Base-by-base conservation (phyloP, 768 basidiomycete genomes). In the Termitomyces sp. region DNA sequence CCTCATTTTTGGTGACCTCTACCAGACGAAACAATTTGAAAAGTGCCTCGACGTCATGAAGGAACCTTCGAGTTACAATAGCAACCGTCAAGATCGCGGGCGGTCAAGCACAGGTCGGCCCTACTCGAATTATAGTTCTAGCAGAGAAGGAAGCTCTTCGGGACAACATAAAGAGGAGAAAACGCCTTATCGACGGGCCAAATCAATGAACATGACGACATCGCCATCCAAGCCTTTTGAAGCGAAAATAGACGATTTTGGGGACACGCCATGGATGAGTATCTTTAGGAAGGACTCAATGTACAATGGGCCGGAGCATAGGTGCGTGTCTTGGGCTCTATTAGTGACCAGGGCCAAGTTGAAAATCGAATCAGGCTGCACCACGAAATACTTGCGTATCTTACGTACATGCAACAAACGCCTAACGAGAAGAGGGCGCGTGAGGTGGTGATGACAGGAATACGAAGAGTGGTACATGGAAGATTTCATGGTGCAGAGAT, bases 381-480 rank as follows among this genome's bases (percentile, higher is more conserved):
- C 61, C 68, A 77, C 46, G 87, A 89, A 67, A 82, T 87, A 50
- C 65, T 75, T 5, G 80, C 84, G 3, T 88, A 78, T 63, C 73
- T 74, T 26, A 57, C 65, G 22, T 87, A 80, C 63, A 74, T 85
- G 54, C 69, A 74, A 22, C 81, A 84, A 0, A 83, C 81, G 1
- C 62, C 71, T 3, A 64, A 75, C 57, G 88, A 90, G 63, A 72
- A 68, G 43, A 72, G 68, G 28, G 71, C 76, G 15, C 74, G 83
- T 19, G 61, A 73, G 22, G 62, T 64, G 41, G 73, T 86, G 34
- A 72, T 83, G 56, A 68, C 72, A 32, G 62, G 69, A 41, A 75
- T 88, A 52, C 69, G 74, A 15, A 65, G 70, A 14, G 69, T 80
- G 0, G 70, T 86, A n/a, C 59, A 66, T 35, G 57, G 66, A n/a